phyloP scores from a whole-genome alignment of 805 yeast genomes.

The Saccharomycopsis guyanensis region DNA sequence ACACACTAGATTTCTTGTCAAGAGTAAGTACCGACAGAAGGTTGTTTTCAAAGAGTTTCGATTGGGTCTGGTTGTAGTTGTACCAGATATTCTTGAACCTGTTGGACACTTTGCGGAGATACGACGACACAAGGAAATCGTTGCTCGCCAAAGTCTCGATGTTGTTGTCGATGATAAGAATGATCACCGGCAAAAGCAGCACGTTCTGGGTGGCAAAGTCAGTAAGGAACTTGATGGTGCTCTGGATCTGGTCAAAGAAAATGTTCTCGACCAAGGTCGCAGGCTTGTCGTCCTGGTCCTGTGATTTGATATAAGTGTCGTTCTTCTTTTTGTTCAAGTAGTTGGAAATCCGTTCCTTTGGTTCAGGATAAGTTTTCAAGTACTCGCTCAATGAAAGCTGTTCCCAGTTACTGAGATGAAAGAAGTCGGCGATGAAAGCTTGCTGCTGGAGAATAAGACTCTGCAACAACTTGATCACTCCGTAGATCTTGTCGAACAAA shows the following conservation, averaged over 20 bases:
- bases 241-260: conserved; percentile 23
- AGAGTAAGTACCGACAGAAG: conserved; percentile 10
- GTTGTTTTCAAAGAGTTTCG: conserved; percentile 14
- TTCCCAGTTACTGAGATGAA: conserved; percentile 36
- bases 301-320: conserved; percentile 6
- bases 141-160: conserved; percentile 11
- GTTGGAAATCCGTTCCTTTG: conserved; percentile 22
- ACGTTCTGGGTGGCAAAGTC: conserved; percentile 13
- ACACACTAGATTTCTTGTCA: conserved; percentile 12
- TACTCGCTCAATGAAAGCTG: conserved; percentile 35
- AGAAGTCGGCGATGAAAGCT: conserved; percentile 38
- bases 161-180: conserved; percentile 12
- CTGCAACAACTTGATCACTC: conserved; percentile 14
- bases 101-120: conserved; percentile 13
- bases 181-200: conserved; percentile 11
- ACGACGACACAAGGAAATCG: conserved; percentile 13
- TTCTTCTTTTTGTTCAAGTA: conserved; percentile 2
- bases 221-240: conserved; percentile 26
- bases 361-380: conserved; percentile 29
- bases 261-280: conserved; percentile 29
- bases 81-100: conserved; percentile 15
- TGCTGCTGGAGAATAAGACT: conserved; percentile 37
- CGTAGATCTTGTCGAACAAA: conserved; percentile 12
- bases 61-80: conserved; percentile 10
- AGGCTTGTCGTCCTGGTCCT: conserved; percentile 25